Conservation (phyloP, 108 stramenopile genomes). For the Stephanodiscus triporus region DNA sequence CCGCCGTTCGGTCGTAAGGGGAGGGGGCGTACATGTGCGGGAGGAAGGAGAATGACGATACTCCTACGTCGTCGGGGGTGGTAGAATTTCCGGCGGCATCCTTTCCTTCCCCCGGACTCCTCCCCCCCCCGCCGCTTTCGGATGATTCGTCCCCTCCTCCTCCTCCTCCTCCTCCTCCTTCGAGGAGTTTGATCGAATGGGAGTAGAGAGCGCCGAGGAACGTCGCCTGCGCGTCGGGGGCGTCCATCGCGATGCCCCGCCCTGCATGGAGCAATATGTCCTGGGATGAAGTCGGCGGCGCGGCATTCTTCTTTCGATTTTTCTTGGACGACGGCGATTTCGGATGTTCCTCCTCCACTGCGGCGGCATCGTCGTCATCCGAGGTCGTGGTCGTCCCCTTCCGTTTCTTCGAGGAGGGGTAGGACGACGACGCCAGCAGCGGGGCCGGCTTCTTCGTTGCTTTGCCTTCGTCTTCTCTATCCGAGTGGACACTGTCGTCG, state of each 20-base stretch:
- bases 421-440: no score
- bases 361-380: not conserved
- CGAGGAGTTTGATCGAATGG: constrained; percentile 35
- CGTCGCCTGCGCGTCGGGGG: constrained; percentile 28
- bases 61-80: not conserved
- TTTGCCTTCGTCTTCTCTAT: constrained; percentile 27
- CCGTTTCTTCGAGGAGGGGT: constrained; percentile 31
- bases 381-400: constrained; percentile 2
- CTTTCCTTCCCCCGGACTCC: no score
- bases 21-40: not conserved
- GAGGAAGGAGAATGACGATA: not conserved
- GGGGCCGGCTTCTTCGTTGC: not conserved
- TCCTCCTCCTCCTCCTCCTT: not conserved
- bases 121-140: not conserved
- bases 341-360: not conserved
- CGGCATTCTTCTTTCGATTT: constrained; percentile 32
- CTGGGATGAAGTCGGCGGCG: constrained; percentile 26
- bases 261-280: constrained; percentile 52
- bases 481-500: no score
- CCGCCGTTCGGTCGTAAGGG: not conserved
- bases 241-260: constrained; percentile 48
- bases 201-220: constrained; percentile 47
- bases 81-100: not conserved
- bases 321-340: constrained; percentile 48
- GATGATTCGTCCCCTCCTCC: constrained; percentile 1